phyloP scores from a whole-genome alignment of 176 grass and related monocot genomes.

The Otatea glauca region DNA sequence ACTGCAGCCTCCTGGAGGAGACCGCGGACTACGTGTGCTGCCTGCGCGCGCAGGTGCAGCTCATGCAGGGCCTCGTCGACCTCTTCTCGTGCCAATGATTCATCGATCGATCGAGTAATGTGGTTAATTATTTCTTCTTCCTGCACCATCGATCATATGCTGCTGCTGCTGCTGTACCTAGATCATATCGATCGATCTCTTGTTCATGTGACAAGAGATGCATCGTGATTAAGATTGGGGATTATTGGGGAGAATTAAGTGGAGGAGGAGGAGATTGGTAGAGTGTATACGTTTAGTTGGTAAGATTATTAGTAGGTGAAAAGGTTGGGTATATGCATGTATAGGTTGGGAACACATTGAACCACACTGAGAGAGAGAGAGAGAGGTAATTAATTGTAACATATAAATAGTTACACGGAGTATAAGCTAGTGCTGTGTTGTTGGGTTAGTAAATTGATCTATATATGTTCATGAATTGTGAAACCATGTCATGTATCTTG shows the following conservation, averaged over 20 bases:
- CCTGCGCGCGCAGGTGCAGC: constrained; percentile 75
- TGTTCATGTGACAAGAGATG: constrained; percentile 37
- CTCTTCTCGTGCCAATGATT: constrained; percentile 62
- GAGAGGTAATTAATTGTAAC: constrained; percentile 59
- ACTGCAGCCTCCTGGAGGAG: constrained; percentile 82
- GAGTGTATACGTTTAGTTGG: constrained; percentile 38
- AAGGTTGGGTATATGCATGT: constrained; percentile 36
- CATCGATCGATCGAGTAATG: constrained; percentile 50
- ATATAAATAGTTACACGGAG: constrained; percentile 48
- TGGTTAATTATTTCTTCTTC: constrained; percentile 50
- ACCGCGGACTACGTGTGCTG: constrained; percentile 79
- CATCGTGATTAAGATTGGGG: constrained; percentile 36
- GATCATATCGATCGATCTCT: constrained; percentile 25
- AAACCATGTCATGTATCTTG: constrained; percentile 39
- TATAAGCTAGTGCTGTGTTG: constrained; percentile 45
- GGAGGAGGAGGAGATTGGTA: constrained; percentile 26
- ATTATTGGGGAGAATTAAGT: constrained; percentile 6
- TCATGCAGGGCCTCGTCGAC: constrained; percentile 86
- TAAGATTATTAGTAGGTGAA: constrained; percentile 51
- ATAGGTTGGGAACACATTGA: constrained; percentile 46
- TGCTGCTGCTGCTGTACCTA: constrained; percentile 2
- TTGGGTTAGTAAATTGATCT: constrained; percentile 24
- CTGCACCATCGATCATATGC: constrained; percentile 38
- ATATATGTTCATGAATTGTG: constrained; percentile 37
- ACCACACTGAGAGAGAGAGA: background rate